Percentiles rank a stretch among this genome's conserved stretches.
phyloP scores from a whole-genome alignment of 2,329 filamentous ascomycete species.

The Saccharata proteae region DNA sequence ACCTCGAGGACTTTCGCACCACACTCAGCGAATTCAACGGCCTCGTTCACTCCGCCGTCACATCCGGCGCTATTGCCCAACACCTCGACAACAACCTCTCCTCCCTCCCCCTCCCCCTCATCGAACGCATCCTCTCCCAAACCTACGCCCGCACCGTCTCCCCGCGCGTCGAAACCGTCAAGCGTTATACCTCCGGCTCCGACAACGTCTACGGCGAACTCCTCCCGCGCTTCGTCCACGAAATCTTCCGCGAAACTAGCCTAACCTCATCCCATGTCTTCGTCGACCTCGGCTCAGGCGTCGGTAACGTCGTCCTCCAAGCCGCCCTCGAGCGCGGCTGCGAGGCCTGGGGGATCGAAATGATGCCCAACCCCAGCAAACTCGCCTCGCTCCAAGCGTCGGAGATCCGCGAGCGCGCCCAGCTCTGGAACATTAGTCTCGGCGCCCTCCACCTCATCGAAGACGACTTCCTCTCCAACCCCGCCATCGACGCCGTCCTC shows the following conservation, averaged over 20 bases:
- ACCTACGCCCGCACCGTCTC: constrained; percentile 89
- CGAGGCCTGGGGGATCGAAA: constrained; percentile 91
- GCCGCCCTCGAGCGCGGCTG: constrained; percentile 87
- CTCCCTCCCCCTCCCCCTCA: constrained; percentile 51
- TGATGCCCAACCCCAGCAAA: constrained; percentile 82
- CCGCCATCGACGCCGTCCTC: constrained; percentile 58
- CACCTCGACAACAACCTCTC: constrained; percentile 59
- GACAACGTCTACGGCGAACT: constrained; percentile 95
- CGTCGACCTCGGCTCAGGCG: constrained; percentile 87
- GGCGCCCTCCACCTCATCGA: constrained; percentile 69
- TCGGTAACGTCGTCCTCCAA: constrained; percentile 91
- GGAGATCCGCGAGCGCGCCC: constrained; percentile 76
- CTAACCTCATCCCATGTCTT: constrained; percentile 79
- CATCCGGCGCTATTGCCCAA: constrained; percentile 54
- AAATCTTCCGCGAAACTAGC: constrained; percentile 65
- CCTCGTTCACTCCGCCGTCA: constrained; percentile 51
- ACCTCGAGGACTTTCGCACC: constrained; percentile 56
- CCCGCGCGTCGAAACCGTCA: constrained; percentile 70
- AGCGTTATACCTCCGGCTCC: constrained; percentile 77
- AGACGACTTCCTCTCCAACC: constrained; percentile 71
- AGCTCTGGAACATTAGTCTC: constrained; percentile 75
- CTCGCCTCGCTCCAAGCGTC: constrained; percentile 67
- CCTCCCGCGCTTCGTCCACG: constrained; percentile 68
- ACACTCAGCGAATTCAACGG: constrained; percentile 69
- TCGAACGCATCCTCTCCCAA: constrained; percentile 73